Evolutionary conservation across 495 filamentous ascomycete genomes (phyloP).

Genomic region (Thermochaetoides thermophila): DNA sequence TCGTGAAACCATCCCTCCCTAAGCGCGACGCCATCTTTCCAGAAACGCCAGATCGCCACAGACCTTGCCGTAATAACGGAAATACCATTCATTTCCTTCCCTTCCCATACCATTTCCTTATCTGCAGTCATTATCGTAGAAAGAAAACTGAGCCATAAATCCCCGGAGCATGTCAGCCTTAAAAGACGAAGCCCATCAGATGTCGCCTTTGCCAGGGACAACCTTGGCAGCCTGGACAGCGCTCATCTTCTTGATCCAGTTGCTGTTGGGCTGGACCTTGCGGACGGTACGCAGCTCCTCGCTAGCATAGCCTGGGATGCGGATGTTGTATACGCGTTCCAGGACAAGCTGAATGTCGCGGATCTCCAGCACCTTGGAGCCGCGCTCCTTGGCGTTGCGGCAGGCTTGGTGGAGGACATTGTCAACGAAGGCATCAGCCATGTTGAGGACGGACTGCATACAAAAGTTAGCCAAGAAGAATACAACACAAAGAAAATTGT

Average conservation of each 20-base stretch:
- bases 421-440: slow-evolving; percentile 92
- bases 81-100: too few species aligned
- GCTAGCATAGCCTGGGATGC: slow-evolving; percentile 83
- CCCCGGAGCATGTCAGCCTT: too few species aligned
- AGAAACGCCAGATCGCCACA: too few species aligned
- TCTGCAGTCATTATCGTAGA: too few species aligned
- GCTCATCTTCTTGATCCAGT: slow-evolving; percentile 91
- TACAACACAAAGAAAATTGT: slow-evolving; percentile 3
- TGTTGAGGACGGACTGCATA: slow-evolving; percentile 69
- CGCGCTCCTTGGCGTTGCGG: slow-evolving; percentile 79
- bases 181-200: slow-evolving; percentile 16
- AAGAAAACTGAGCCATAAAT: too few species aligned
- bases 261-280: slow-evolving; percentile 72
- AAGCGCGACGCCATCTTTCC: too few species aligned
- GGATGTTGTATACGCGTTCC: slow-evolving; percentile 95
- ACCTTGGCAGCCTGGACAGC: slow-evolving; percentile 87
- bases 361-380: slow-evolving; percentile 76
- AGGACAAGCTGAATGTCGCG: slow-evolving; percentile 90
- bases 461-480: too few species aligned
- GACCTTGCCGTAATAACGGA: too few species aligned
- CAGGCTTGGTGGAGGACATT: slow-evolving; percentile 75
- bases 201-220: slow-evolving; percentile 40
- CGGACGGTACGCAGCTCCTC: slow-evolving; percentile 89
- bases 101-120: too few species aligned
- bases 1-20: too few species aligned